These are phyloP conservation scores for Solanum hybrid DNA, from an alignment of 305 asterid species.

Conservation along the genomic window DNA sequence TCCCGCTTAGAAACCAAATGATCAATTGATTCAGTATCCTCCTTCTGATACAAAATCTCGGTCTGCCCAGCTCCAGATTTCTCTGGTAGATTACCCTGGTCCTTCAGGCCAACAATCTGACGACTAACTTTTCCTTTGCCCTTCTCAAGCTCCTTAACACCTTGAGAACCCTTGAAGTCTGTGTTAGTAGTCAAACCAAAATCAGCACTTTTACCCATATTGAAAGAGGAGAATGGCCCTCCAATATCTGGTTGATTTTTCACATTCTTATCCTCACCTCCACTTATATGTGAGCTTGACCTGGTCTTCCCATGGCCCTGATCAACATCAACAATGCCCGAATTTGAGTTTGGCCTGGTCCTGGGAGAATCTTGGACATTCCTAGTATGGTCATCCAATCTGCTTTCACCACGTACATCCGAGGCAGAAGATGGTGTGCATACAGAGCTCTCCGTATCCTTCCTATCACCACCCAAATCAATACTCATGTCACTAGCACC, in stretches of 20 bases:
- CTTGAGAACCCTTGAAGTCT: slow-evolving; percentile 21
- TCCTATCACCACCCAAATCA: slow-evolving; percentile 61
- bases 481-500: slow-evolving; percentile 92
- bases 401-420: slow-evolving; percentile 3
- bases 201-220: slow-evolving; percentile 21
- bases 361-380: slow-evolving; percentile 24
- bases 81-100: slow-evolving; percentile 18
- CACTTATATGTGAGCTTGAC: slow-evolving; percentile 25
- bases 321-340: slow-evolving; percentile 15
- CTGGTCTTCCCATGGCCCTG: slow-evolving; percentile 21
- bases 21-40: slow-evolving; percentile 27
- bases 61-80: slow-evolving; percentile 22
- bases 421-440: slow-evolving; percentile 40
- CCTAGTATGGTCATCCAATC: slow-evolving; percentile 1
- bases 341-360: slow-evolving; percentile 21
- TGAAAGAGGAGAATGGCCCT: slow-evolving; percentile 22
- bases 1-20: slow-evolving; percentile 22
- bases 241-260: slow-evolving; percentile 28
- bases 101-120: slow-evolving; percentile 24
- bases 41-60: slow-evolving; percentile 27
- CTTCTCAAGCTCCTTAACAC: slow-evolving; percentile 29
- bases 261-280: slow-evolving; percentile 7
- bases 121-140: slow-evolving; percentile 13
- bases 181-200: slow-evolving; percentile 26
- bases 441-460: slow-evolving; percentile 50